Base-by-base conservation (phyloP, 768 basidiomycete genomes). In the Suillus subalutaceus region DNA sequence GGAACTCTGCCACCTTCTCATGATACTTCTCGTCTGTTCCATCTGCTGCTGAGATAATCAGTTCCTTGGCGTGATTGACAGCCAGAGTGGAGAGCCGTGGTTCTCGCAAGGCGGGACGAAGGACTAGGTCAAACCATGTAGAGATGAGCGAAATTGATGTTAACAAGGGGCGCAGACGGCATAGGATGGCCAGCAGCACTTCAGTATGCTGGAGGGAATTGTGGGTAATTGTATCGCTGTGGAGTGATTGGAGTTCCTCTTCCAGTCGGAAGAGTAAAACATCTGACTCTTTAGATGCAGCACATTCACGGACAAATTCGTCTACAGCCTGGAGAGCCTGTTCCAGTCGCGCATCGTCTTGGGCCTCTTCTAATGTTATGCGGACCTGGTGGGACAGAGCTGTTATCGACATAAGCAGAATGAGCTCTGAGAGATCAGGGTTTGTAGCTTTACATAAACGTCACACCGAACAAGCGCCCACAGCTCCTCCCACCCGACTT, bases 81-180 rank as follows among this genome's bases (percentile, higher is more conserved):
- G 89, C 83, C 30, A 79, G 69, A 0, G 83, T 85, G 3, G 90
- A 81, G 23, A 94, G 79, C 68, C 83, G 87, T 44, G 91, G 88
- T 73, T 93, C 89, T 58, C 91, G 88, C 63, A 94, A 81, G 37
- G 92, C 90, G 32, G 91, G 90, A 41, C 93, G 88, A 3, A 94
- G 81, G 35, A 91, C 82, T 41, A 91, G 83, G 74, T 94, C 92
- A 75, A 92, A 94, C 93, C 93, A 94, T 35, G 82, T 83, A 2
- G 88, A 88, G 65, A 93, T 89, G 63, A 93, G 80, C 32, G 90
- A 90, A 7, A 82, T 82, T 9, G 90, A 79, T 3, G 90, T 81
- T 8, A 93, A 79, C 37, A 91, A 80, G 15, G 88, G 84, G 12
- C 81, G 80, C 35, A 94, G 82, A 69, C 87, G 87, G 68, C 84